Percentiles rank a stretch among this genome's conserved stretches.
These are phyloP conservation scores for Citrus inodora DNA, from an alignment of 345 rosid genomes.

Conservation along the genomic window DNA sequence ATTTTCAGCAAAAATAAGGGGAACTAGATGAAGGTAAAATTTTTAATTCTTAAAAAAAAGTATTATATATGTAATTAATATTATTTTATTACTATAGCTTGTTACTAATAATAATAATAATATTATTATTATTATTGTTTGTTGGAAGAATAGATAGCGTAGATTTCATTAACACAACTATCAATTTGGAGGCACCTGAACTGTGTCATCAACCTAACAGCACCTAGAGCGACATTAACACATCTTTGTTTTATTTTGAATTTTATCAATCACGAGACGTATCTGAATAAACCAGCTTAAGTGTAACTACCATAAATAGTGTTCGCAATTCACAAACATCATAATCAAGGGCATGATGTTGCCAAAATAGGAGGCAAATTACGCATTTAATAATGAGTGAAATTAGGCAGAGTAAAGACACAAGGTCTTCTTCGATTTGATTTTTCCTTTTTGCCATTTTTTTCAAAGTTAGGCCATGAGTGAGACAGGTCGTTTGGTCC, in stretches of 20 bases:
- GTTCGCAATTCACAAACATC: background rate
- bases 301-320: background rate
- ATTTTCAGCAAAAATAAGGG: background rate
- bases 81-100: no score
- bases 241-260: background rate
- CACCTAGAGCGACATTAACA: background rate
- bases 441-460: background rate
- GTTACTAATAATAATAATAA: no score
- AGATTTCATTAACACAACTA: background rate
- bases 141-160: no score
- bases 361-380: background rate
- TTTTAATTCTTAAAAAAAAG: no score
- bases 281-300: background rate
- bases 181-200: background rate
- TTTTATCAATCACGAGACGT: background rate
- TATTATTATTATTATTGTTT: no score
- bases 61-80: no score
- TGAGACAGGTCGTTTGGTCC: conserved; percentile 9
- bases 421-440: background rate
- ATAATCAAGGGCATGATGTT: background rate
- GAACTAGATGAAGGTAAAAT: background rate
- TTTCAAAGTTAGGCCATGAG: conserved; percentile 25
- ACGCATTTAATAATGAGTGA: background rate
- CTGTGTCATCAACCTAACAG: background rate
- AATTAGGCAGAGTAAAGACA: background rate